phyloP scores from a whole-genome alignment of 306 rosid genomes.

The Trifolium pratense region DNA sequence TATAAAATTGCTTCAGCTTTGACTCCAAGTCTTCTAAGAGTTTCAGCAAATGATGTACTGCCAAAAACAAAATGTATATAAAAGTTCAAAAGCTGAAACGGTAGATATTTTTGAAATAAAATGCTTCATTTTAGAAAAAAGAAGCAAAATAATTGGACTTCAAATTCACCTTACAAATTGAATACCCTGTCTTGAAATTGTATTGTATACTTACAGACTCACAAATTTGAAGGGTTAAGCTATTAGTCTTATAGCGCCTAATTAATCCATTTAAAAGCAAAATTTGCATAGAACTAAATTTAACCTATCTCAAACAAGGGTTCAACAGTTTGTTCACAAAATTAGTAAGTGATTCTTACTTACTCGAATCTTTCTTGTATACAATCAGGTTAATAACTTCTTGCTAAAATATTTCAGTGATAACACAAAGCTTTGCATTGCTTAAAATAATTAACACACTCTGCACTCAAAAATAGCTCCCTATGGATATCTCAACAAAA shows the following conservation, averaged over 20 bases:
- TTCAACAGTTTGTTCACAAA: neutral
- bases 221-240: neutral
- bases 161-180: conserved; percentile 5
- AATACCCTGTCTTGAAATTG: neutral
- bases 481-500: neutral
- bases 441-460: neutral
- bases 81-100: conserved; percentile 7
- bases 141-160: conserved; percentile 5
- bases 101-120: neutral
- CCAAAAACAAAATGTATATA: conserved; percentile 39
- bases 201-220: neutral
- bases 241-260: neutral
- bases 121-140: conserved; percentile 20
- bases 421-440: neutral
- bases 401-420: neutral
- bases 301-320: neutral
- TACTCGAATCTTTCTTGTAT: neutral
- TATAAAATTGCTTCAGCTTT: conserved; percentile 74
- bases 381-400: neutral
- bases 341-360: neutral
- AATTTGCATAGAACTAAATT: neutral
- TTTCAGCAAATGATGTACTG: conserved; percentile 81
- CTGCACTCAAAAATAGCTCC: no score
- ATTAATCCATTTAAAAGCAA: neutral
- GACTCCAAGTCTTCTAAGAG: conserved; percentile 73